Evolutionary conservation across 257 asterid genomes (phyloP).

Genomic region (Marsdenia floribunda): DNA sequence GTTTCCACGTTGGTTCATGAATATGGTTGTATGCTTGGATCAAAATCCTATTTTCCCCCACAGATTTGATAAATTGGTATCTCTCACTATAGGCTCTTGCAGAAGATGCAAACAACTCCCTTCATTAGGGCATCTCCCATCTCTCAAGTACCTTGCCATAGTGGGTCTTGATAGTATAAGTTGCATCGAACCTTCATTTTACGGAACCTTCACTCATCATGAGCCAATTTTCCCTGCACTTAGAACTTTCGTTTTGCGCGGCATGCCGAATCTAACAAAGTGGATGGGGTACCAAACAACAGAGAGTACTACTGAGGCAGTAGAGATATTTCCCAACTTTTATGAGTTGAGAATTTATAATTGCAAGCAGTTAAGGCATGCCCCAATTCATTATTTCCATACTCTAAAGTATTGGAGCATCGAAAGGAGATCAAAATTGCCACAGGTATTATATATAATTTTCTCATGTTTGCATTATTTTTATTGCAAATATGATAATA

Average conservation of each 20-base stretch:
- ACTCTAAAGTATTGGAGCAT: background rate
- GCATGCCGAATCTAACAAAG: constrained; percentile 4
- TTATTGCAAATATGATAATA: no score
- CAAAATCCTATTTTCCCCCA: background rate
- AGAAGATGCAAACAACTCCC: constrained; percentile 15
- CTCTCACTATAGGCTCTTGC: constrained; percentile 5
- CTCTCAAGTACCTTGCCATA: constrained; percentile 9
- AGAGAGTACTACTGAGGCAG: background rate
- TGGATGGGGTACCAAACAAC: constrained; percentile 15
- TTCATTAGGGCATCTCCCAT: constrained; percentile 15
- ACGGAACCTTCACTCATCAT: background rate
- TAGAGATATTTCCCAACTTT: background rate
- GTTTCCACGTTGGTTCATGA: constrained; percentile 23
- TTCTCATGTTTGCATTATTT: background rate
- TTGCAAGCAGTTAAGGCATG: background rate
- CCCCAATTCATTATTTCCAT: background rate
- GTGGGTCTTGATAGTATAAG: background rate
- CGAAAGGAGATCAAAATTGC: background rate
- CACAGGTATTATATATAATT: background rate
- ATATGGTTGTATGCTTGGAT: background rate
- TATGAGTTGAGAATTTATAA: background rate
- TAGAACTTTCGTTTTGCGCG: background rate
- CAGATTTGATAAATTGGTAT: constrained; percentile 11
- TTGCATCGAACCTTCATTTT: constrained; percentile 15
- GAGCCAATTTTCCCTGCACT: constrained; percentile 8